A percentile compares a stretch with the other conserved stretches of the same genome.
These are phyloP conservation scores for Mucor irregularis DNA, from an alignment of 371 early-diverging fungal genomes.

Conservation along the genomic window DNA sequence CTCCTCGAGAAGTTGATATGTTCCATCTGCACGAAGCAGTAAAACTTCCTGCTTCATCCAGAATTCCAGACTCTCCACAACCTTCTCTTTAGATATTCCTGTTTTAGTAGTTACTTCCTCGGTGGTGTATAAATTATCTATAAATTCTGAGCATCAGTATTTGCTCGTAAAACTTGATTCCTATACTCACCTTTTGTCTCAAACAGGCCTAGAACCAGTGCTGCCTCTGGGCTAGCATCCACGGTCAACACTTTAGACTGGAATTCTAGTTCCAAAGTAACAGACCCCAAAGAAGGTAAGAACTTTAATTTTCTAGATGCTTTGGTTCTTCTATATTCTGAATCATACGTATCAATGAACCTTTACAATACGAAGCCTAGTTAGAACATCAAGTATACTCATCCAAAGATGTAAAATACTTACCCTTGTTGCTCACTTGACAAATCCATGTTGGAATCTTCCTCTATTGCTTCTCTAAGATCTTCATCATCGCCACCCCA, in stretches of 20 bases:
- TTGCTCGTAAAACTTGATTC: background rate
- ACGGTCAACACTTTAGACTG: conserved; percentile 6
- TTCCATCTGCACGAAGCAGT: conserved; percentile 14
- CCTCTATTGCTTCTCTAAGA: conserved; percentile 17
- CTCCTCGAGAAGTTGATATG: conserved; percentile 18
- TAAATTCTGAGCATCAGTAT: background rate
- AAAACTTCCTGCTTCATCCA: conserved; percentile 27
- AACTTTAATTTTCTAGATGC: conserved; percentile 30
- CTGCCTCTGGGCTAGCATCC: conserved; percentile 25
- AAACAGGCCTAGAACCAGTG: conserved; percentile 29
- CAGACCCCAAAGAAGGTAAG: conserved; percentile 25
- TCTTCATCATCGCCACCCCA: conserved; percentile 22
- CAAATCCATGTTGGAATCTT: background rate
- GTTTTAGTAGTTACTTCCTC: conserved; percentile 15
- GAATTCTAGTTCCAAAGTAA: conserved; percentile 31
- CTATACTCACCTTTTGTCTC: conserved; percentile 19
- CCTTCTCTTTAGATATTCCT: conserved; percentile 2
- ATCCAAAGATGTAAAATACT: background rate
- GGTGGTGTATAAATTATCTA: conserved; percentile 10
- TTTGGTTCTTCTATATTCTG: conserved; percentile 19
- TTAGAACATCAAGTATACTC: background rate
- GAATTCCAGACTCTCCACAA: conserved; percentile 18
- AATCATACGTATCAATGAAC: conserved; percentile 17
- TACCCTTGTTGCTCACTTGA: conserved; percentile 2
- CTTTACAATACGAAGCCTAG: background rate